Evolutionary conservation across 306 rosid genomes (phyloP).

Genomic region (Trichosanthes cucumerina): DNA sequence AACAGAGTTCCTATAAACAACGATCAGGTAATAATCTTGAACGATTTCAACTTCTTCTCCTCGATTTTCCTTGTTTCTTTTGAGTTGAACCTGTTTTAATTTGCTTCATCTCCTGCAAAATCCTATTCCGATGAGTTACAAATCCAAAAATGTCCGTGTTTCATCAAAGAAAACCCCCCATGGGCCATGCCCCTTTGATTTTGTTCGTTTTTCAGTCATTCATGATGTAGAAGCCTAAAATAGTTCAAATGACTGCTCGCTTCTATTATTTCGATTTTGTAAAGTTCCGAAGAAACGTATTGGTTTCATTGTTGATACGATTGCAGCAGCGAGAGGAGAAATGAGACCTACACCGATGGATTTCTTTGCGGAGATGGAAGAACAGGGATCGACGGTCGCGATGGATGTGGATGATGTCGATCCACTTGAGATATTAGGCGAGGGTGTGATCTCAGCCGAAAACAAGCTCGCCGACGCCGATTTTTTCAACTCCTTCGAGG

Average conservation of each 20-base stretch:
- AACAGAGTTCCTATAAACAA: background rate
- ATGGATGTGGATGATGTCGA: constrained; percentile 91
- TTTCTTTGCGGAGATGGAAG: constrained; percentile 70
- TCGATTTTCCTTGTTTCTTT: background rate
- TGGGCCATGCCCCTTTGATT: background rate
- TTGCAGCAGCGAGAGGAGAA: background rate
- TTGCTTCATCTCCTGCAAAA: background rate
- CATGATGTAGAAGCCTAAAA: background rate
- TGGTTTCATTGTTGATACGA: background rate
- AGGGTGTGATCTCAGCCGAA: constrained; percentile 47
- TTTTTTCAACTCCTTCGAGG: constrained; percentile 65
- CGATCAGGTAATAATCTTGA: background rate
- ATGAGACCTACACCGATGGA: constrained; percentile 63
- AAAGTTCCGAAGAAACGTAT: background rate
- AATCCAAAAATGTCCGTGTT: background rate
- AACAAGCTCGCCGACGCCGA: constrained; percentile 72
- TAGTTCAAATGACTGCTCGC: background rate
- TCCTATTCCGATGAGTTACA: background rate
- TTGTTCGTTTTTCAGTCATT: background rate
- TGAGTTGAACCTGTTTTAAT: background rate
- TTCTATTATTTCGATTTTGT: background rate
- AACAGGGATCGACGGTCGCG: constrained; percentile 67
- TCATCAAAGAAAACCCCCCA: background rate
- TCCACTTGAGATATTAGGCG: constrained; percentile 49
- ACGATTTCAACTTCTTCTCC: background rate